phyloP scores from a whole-genome alignment of 768 basidiomycete species.

The Kwoniella botswanensis region DNA sequence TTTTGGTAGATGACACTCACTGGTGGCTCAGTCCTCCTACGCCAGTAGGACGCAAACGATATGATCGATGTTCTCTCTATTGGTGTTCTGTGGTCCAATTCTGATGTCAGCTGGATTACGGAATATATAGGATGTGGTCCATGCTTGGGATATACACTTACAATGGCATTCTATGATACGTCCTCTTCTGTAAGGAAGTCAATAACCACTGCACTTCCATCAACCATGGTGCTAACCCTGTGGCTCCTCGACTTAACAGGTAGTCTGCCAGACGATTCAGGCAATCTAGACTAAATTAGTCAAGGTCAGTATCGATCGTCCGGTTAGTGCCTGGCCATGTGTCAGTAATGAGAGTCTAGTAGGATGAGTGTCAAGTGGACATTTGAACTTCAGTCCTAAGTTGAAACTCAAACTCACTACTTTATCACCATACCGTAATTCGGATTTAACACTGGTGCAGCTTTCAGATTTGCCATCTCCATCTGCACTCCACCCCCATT shows the following conservation, averaged over 20 bases:
- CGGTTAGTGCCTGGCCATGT: no score
- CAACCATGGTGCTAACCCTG: constrained; percentile 41
- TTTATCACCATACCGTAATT: constrained; percentile 46
- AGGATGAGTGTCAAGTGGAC: not conserved
- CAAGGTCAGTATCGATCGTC: not conserved
- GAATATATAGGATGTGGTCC: not conserved
- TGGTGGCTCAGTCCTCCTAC: constrained; percentile 36
- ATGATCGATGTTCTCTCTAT: constrained; percentile 35
- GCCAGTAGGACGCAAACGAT: constrained; percentile 47
- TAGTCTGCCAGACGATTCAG: constrained; percentile 43
- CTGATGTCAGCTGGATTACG: not conserved
- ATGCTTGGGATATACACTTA: constrained; percentile 22
- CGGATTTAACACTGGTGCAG: constrained; percentile 45
- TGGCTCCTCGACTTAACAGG: constrained; percentile 28
- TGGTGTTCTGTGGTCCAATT: constrained; percentile 22
- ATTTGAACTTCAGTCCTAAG: not conserved
- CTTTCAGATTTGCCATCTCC: constrained; percentile 36
- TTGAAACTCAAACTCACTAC: constrained; percentile 33
- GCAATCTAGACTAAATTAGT: constrained; percentile 39
- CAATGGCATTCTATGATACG: constrained; percentile 42
- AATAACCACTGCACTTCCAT: constrained; percentile 47
- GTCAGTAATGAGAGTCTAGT: not conserved
- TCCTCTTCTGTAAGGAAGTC: constrained; percentile 37
- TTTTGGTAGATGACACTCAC: constrained; percentile 19
- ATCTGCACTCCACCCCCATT: constrained; percentile 26